Percentiles rank a stretch among this genome's conserved stretches.
phyloP scores from a whole-genome alignment of 345 rosid species.

The Rhodomyrtus tomentosa region DNA sequence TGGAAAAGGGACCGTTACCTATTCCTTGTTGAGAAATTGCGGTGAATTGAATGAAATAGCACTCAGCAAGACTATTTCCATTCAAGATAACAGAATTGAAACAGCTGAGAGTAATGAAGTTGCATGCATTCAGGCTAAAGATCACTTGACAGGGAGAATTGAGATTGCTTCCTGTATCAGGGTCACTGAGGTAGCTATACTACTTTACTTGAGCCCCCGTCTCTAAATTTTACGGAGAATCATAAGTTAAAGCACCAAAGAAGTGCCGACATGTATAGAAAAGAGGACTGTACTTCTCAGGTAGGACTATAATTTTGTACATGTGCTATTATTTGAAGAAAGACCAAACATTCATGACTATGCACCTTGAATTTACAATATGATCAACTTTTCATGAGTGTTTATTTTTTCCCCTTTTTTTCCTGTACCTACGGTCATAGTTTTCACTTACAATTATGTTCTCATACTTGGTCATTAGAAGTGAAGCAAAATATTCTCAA shows the following conservation, averaged over 20 bases:
- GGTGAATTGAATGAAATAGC: conserved; percentile 34
- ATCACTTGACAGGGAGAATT: conserved; percentile 59
- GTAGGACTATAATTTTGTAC: background rate
- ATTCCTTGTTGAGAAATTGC: conserved; percentile 54
- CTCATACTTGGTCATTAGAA: background rate
- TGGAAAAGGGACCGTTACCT: conserved; percentile 46
- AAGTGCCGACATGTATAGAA: background rate
- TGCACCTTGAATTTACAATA: background rate
- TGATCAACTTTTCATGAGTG: background rate
- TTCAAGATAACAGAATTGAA: conserved; percentile 57
- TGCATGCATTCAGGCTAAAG: conserved; percentile 88
- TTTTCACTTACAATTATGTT: background rate
- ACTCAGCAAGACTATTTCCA: conserved; percentile 34
- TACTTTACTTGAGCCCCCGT: background rate
- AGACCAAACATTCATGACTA: background rate
- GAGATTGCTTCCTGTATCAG: conserved; percentile 88
- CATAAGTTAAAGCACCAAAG: background rate
- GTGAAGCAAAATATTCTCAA: background rate
- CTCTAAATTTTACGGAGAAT: background rate
- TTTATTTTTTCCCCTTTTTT: background rate
- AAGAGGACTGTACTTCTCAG: background rate
- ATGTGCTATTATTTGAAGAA: background rate
- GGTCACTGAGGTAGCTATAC: conserved; percentile 66
- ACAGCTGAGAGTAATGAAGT: conserved; percentile 53
- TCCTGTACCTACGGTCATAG: background rate